These are phyloP conservation scores for Wilhelminamyces savonicus DNA, from an alignment of 805 yeast genomes.

Conservation along the genomic window DNA sequence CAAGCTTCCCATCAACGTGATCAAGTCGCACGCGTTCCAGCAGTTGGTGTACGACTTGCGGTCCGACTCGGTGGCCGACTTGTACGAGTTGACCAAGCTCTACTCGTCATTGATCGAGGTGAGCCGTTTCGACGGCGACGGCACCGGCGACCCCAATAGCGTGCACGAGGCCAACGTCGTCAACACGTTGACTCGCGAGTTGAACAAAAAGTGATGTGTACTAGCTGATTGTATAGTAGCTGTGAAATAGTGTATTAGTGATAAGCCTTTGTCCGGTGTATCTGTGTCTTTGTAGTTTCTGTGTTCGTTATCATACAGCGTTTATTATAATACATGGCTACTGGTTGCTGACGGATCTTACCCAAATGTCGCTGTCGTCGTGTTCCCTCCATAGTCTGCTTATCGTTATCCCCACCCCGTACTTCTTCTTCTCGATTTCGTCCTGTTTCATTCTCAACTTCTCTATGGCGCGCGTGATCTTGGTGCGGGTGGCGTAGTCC, in stretches of 20 bases:
- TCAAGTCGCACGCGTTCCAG: constrained; percentile 46
- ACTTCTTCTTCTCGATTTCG: constrained; percentile 36
- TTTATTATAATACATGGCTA: constrained; percentile 1
- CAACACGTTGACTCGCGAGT: constrained; percentile 12
- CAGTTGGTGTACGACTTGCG: constrained; percentile 46
- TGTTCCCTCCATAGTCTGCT: constrained; percentile 38
- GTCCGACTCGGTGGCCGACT: constrained; percentile 41
- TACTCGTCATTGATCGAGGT: constrained; percentile 43
- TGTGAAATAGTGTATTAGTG: too few species aligned
- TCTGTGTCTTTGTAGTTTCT: too few species aligned
- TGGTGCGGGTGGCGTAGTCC: constrained; percentile 34
- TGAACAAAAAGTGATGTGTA: too few species aligned
- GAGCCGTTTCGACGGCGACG: constrained; percentile 17
- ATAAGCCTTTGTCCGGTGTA: too few species aligned
- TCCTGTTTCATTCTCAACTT: constrained; percentile 34
- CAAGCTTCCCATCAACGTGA: constrained; percentile 40
- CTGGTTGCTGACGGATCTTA: constrained; percentile 20
- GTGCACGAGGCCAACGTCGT: constrained; percentile 20
- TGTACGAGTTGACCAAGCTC: constrained; percentile 39
- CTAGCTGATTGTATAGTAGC: too few species aligned
- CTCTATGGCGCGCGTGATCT: constrained; percentile 34
- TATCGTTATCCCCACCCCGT: constrained; percentile 34
- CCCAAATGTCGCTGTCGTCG: constrained; percentile 39
- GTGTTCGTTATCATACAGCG: too few species aligned
- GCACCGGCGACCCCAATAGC: constrained; percentile 3